Evolutionary conservation across 1,139 yeast genomes (phyloP), one percentile per base, ranked within the genome.

Genomic region (Lodderomyces metapsilosis): DNA sequence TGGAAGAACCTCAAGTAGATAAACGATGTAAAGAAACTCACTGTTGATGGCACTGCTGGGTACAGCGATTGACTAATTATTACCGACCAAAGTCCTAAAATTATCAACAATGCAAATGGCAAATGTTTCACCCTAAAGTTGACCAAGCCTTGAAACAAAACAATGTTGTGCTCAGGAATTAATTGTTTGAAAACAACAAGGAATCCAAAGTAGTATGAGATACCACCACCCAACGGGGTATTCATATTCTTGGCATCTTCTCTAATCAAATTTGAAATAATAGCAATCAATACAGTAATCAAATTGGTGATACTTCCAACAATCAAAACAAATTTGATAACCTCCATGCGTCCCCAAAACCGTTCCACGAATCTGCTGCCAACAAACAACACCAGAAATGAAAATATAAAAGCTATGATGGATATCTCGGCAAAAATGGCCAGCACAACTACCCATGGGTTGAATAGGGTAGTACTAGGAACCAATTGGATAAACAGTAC

Each of bases 181-280:
- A 88, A 69, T 61, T 91, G 97, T 61, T 88, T 89, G 58, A 88
- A 79, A 7, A 89, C 94, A 27, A 91, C 95, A 44, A 89, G 66
- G 52, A 87, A 84, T 3, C 88, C 92, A 56, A 87, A 70, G 48
- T 85, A 72, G 45, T 88, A 66, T 1, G 88, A 81, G 34, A 81
- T 75, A 16, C 88, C 82, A 0, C 96, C 97, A 43, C 87, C 86
- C 39, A 84, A 64, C 4, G 84, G 77, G 41, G 59, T 59, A 43
- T 64, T 66, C 69, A 74, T 69, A 0, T 71, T 68, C 9, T 49
- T 49, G 4, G 63, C 64, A 47, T 71, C 73, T 11, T 61, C 60
- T 16, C 74, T 56, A 25, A 64, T 43, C 5, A 74, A 53, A 48
- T 69, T 74, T 38, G 62, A 64, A n/a, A 62, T 57, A 43, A 66